These are phyloP conservation scores for Diplotaxis tenuifolia DNA, from an alignment of 345 rosid genomes.

Conservation along the genomic window DNA sequence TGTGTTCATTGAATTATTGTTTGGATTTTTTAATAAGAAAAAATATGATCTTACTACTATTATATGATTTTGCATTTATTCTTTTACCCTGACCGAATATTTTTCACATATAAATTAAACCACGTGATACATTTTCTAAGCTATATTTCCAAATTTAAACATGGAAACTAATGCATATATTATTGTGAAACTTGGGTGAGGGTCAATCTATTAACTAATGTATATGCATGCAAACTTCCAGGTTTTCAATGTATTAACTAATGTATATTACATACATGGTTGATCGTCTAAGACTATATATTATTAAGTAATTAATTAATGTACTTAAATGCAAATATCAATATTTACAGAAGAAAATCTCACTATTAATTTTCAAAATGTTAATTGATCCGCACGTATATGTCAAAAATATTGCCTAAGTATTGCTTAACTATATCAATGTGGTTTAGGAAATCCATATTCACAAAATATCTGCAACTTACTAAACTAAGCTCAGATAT, in stretches of 20 bases:
- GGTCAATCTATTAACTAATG: neutral
- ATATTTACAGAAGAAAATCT: neutral
- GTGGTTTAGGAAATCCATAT: neutral
- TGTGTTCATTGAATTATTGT: too few relatives aligned
- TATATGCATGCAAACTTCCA: neutral
- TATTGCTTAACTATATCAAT: neutral
- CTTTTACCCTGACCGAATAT: too few relatives aligned
- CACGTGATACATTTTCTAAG: too few relatives aligned
- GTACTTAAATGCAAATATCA: neutral
- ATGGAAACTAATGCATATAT: too few relatives aligned
- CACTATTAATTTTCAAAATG: neutral
- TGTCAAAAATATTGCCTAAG: too few relatives aligned
- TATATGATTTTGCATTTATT: too few relatives aligned
- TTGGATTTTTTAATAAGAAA: too few relatives aligned
- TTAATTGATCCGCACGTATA: neutral
- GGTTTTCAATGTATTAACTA: too few relatives aligned
- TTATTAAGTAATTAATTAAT: neutral
- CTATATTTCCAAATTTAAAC: too few relatives aligned
- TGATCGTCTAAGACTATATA: neutral
- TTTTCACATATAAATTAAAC: too few relatives aligned
- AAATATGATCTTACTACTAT: too few relatives aligned
- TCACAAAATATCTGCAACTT: neutral
- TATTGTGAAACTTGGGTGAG: too few relatives aligned
- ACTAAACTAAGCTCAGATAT: neutral
- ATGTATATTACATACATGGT: neutral